Evolutionary conservation across 192 early-diverging fungal genomes (phyloP), one percentile per base, ranked within the genome.

Genomic region (Piromyces sp.): DNA sequence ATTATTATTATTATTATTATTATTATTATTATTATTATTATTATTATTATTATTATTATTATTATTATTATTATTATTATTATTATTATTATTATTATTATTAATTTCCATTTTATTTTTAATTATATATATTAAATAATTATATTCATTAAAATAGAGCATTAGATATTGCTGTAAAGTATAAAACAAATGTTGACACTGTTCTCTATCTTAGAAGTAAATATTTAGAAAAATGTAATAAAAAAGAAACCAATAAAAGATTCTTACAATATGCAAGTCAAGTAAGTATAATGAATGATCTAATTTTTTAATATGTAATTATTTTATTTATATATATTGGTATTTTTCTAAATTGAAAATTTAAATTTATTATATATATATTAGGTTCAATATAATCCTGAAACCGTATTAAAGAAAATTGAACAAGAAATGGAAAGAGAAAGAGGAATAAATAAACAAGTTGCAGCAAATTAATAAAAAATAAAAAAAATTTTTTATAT

Each of bases 181-280:
- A 89, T 84, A 91, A 91, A 81, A 89, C 89, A 16, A 88, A 90
- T 81, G 89, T 91, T 17, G 89, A 90, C 78, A 91, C 89, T 28
- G 90, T 91, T 12, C 81, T 91, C 30, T 84, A 87, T 80, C 88
- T 86, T 80, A 84, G 90, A 58, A 85, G 86, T 22, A 87, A 86
- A 82, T 91, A 91, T 80, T 82, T 91, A 19, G 86, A 85, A 58
- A 80, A 82, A 26, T 82, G 89, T 29, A 84, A 84, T 5, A 31
- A 85, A 28, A 80, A 81, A 37, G 90, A 91, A 79, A 84, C 83
- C 17, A 87, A 87, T 81, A 89, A 90, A 83, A 80, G 81, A 79
- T 91, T 86, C 68, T 28, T 90, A 30, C 88, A 90, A 82, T 78
- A 22, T 30, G 81, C 51, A n/a, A 68, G 26, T n/a, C 51, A 68